Evolutionary conservation across 2,329 filamentous ascomycete genomes (phyloP).

Genomic region (Grosmannia serpens): DNA sequence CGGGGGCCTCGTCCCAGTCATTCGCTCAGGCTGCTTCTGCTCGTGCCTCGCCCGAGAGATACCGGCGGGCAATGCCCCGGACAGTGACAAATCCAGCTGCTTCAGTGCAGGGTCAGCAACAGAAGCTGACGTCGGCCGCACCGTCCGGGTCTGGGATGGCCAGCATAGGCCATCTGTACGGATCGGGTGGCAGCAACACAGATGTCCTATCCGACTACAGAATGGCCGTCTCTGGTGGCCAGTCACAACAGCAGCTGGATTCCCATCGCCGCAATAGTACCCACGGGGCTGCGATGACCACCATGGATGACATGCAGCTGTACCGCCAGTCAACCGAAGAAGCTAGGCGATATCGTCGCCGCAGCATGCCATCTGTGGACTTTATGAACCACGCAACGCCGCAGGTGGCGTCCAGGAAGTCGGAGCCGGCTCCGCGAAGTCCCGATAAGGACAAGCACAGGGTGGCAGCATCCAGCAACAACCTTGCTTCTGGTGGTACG

Average conservation of each 20-base stretch:
- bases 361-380: conserved; percentile 63
- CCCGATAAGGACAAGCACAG: conserved; percentile 28
- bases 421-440: conserved; percentile 17
- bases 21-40: conserved; percentile 45
- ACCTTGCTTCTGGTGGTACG: neutral
- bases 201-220: conserved; percentile 21
- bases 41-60: conserved; percentile 71
- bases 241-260: conserved; percentile 16
- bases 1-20: neutral
- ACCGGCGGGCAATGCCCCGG: conserved; percentile 48
- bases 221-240: conserved; percentile 21
- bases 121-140: conserved; percentile 22
- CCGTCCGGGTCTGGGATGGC: conserved; percentile 44
- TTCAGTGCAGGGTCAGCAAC: conserved; percentile 13
- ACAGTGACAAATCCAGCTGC: conserved; percentile 26
- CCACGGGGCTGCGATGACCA: conserved; percentile 26
- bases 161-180: conserved; percentile 36
- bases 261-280: conserved; percentile 40
- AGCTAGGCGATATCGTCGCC: conserved; percentile 65
- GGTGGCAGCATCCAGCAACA: conserved; percentile 9
- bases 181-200: conserved; percentile 30
- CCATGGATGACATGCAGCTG: conserved; percentile 59
- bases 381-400: conserved; percentile 26
- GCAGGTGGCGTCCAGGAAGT: conserved; percentile 22
- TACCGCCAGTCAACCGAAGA: conserved; percentile 50